A percentile compares a stretch with the other conserved stretches of the same genome.
Conservation (phyloP, 148 eudicot genomes). For the Rheum nobile region DNA sequence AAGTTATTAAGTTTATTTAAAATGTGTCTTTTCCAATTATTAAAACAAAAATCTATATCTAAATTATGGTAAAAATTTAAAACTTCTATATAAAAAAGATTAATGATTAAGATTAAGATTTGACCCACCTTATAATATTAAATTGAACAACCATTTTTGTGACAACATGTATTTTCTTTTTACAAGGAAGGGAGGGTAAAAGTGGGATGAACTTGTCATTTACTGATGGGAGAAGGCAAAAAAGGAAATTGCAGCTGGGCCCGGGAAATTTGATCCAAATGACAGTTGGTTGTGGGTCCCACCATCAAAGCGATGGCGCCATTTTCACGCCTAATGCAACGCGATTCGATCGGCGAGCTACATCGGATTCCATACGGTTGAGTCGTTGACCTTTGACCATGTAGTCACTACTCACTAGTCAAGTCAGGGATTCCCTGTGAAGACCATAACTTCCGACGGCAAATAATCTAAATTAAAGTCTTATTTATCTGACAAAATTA, state of each 20-base stretch:
- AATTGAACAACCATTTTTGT: not conserved
- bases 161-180: not conserved
- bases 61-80: no score
- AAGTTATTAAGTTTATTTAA: no score
- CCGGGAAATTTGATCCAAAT: not conserved
- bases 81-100: no score
- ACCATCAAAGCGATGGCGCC: not conserved
- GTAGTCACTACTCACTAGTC: not conserved
- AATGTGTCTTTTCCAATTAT: no score
- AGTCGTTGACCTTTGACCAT: not conserved
- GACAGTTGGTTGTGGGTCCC: constrained; percentile 1
- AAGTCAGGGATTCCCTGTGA: not conserved
- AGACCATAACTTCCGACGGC: not conserved
- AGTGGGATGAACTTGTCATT: not conserved
- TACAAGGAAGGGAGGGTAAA: not conserved
- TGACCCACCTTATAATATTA: not conserved
- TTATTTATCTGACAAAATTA: no score
- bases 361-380: not conserved
- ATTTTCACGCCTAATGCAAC: not conserved
- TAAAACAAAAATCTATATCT: no score
- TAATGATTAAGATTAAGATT: no score
- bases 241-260: not conserved
- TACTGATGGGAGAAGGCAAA: not conserved
- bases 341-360: not conserved
- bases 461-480: not conserved